Percentiles rank a stretch among this genome's conserved stretches.
phyloP scores from a whole-genome alignment of 2,329 filamentous ascomycete genomes.

The Didymella segeticola region DNA sequence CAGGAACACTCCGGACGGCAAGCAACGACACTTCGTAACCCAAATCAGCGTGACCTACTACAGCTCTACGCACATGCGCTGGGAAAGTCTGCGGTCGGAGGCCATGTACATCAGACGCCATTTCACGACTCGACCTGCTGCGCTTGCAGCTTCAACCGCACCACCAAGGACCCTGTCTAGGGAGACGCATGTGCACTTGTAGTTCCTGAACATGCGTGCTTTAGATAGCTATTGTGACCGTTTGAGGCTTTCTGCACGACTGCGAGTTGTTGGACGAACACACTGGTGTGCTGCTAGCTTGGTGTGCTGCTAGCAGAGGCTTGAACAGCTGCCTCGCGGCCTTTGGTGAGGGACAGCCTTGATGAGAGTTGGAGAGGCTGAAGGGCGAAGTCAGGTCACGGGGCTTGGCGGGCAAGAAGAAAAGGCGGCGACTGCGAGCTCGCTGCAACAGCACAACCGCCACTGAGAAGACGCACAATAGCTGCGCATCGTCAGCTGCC shows the following conservation, averaged over 20 bases:
- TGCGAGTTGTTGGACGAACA: neutral
- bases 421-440: conserved; percentile 31
- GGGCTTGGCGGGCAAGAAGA: conserved; percentile 13
- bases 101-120: neutral
- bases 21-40: neutral
- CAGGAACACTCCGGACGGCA: conserved; percentile 1
- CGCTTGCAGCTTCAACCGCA: neutral
- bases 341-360: no score
- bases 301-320: neutral
- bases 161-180: neutral
- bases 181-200: conserved; percentile 9
- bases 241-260: conserved; percentile 7
- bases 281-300: neutral
- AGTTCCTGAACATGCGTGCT: conserved; percentile 24
- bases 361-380: no score
- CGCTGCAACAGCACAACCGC: conserved; percentile 35
- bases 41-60: conserved; percentile 5
- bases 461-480: conserved; percentile 31
- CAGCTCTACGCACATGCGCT: neutral
- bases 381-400: conserved; percentile 31
- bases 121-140: neutral
- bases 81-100: neutral
- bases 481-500: conserved; percentile 28
- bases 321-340: neutral
- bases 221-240: conserved; percentile 37